Evolutionary conservation across 1,284 basidiomycete genomes (phyloP).

Genomic region (Apiotrichum akiyoshidainum): DNA sequence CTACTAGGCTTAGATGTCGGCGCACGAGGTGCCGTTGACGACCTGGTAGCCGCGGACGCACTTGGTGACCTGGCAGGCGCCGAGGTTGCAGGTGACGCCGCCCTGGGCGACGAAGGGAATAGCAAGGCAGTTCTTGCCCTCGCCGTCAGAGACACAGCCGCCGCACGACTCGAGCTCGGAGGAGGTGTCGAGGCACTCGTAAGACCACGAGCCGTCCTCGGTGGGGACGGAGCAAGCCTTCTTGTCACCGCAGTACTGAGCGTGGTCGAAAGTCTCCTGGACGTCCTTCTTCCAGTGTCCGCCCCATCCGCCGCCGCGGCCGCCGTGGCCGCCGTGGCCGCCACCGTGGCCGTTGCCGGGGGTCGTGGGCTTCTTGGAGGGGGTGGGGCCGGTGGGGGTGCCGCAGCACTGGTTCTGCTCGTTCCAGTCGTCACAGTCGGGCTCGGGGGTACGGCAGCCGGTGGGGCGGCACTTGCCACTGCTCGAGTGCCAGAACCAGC

Average conservation of each 20-base stretch:
- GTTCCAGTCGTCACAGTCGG: constrained; percentile 43
- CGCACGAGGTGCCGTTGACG: constrained; percentile 58
- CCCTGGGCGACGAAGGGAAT: constrained; percentile 62
- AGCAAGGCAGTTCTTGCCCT: constrained; percentile 63
- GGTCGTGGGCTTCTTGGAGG: constrained; percentile 7
- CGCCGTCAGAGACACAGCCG: constrained; percentile 63
- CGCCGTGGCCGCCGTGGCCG: background rate
- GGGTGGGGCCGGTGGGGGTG: constrained; percentile 5
- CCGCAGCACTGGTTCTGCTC: constrained; percentile 34
- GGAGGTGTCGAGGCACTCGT: constrained; percentile 51
- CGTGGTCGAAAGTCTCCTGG: background rate
- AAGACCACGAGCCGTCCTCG: constrained; percentile 33
- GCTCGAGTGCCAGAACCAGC: constrained; percentile 45
- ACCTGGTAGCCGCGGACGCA: constrained; percentile 59
- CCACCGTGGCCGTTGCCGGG: background rate
- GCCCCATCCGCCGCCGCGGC: background rate
- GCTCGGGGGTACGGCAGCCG: constrained; percentile 31
- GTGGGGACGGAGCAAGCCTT: constrained; percentile 39
- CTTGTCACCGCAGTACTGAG: background rate
- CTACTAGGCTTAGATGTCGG: constrained; percentile 49
- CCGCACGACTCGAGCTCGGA: constrained; percentile 59
- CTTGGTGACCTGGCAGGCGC: constrained; percentile 62
- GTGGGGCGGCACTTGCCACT: constrained; percentile 5
- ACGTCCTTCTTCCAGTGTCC: background rate
- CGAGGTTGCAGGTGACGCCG: constrained; percentile 63